A percentile compares a stretch with the other conserved stretches of the same genome.
Conservation (phyloP, 352 stramenopile species). For the Bremia lactucae region DNA sequence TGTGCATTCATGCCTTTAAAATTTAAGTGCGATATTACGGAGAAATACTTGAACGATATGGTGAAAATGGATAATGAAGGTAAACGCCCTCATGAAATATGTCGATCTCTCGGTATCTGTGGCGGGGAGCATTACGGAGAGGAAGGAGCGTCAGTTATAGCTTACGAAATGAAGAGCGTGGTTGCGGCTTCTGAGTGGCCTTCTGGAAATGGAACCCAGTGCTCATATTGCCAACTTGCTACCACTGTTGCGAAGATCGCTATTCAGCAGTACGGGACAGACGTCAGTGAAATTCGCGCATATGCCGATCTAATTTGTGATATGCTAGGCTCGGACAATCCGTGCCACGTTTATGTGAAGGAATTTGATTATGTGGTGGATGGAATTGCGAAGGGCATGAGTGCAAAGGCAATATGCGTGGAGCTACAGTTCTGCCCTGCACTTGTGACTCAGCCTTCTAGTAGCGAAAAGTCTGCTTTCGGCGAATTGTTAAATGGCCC, state of each 20-base stretch:
- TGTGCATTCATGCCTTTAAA: constrained; percentile 34
- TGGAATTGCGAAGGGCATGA: constrained; percentile 48
- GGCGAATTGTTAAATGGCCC: constrained; percentile 20
- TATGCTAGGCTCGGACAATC: constrained; percentile 47
- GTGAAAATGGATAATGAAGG: constrained; percentile 44
- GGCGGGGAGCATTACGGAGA: constrained; percentile 12
- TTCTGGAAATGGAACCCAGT: constrained; percentile 33
- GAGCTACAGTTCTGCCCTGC: constrained; percentile 44
- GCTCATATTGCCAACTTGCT: constrained; percentile 51
- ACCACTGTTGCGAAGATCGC: constrained; percentile 48
- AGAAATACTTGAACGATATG: constrained; percentile 58
- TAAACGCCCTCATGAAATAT: constrained; percentile 39
- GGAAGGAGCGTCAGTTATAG: constrained; percentile 7
- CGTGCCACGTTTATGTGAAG: constrained; percentile 59
- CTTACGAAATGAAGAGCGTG: constrained; percentile 24
- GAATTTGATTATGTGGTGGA: constrained; percentile 60
- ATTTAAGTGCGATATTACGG: constrained; percentile 38
- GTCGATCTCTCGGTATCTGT: constrained; percentile 40
- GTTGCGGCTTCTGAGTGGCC: constrained; percentile 16
- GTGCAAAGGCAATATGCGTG: constrained; percentile 49
- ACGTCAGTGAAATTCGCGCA: constrained; percentile 43
- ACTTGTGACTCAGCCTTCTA: background rate
- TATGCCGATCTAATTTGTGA: constrained; percentile 71
- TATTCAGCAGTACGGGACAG: constrained; percentile 40
- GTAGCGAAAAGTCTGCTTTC: constrained; percentile 13